phyloP scores from a whole-genome alignment of 2,329 filamentous ascomycete genomes.

The Purpureocillium lavendulum region DNA sequence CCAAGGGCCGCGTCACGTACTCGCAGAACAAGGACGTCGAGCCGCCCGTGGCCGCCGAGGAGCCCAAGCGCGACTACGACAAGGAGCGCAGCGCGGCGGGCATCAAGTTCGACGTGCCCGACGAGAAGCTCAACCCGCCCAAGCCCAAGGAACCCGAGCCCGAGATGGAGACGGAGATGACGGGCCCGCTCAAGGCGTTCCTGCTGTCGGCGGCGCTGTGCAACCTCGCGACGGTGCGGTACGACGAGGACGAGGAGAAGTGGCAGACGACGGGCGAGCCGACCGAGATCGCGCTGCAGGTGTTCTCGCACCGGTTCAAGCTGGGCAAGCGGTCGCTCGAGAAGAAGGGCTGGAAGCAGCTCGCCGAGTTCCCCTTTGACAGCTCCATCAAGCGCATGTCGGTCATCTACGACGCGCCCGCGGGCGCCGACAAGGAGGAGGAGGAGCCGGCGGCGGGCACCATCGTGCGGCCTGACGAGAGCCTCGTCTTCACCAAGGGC shows the following conservation, averaged over 20 bases:
- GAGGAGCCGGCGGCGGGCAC: conserved; percentile 14
- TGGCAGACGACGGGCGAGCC: conserved; percentile 65
- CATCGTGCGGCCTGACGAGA: conserved; percentile 32
- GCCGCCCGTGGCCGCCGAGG: conserved; percentile 20
- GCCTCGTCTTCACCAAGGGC: conserved; percentile 53
- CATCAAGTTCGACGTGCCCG: conserved; percentile 55
- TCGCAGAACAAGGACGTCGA: conserved; percentile 28
- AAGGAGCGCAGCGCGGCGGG: conserved; percentile 50
- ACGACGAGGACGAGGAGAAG: conserved; percentile 41
- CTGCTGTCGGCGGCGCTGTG: conserved; percentile 52
- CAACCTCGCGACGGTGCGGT: conserved; percentile 53
- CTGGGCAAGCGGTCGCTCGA: conserved; percentile 46
- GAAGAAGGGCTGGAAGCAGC: conserved; percentile 48
- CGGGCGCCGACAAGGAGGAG: conserved; percentile 24
- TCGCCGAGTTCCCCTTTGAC: conserved; percentile 72
- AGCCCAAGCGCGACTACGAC: conserved; percentile 46
- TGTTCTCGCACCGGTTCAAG: conserved; percentile 63
- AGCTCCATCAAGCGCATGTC: conserved; percentile 74
- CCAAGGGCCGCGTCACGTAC: conserved; percentile 44
- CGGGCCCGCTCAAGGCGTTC: conserved; percentile 40
- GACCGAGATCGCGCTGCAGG: conserved; percentile 69
- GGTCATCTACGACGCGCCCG: conserved; percentile 53
- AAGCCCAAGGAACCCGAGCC: conserved; percentile 21
- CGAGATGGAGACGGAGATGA: conserved; percentile 35
- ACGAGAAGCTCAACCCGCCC: conserved; percentile 38